Evolutionary conservation across 2,329 filamentous ascomycete species (phyloP), one percentile per base, ranked within the genome.

Genomic region (Phaeoacremonium minimum): DNA sequence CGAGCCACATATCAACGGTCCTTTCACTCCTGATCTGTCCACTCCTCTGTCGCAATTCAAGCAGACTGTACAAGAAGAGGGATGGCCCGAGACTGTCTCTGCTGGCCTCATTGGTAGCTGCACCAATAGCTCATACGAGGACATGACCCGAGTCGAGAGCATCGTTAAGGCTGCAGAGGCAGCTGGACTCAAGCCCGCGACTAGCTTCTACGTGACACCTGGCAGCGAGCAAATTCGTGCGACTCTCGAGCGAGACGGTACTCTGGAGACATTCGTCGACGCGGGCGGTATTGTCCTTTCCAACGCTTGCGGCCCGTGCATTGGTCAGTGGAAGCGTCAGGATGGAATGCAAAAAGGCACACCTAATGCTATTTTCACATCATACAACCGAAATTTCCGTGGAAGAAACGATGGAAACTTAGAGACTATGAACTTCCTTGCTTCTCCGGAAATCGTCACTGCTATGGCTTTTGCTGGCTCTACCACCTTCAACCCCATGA

Each of bases 331-430:
- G 93, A 87, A 86, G 57, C 83, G 93, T 40, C 91, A 87, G 14
- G 93, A 97, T 55, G 85, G 82, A 15, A 77, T 94, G 14, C 61
- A 68, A 41, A 95, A 95, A 67, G 90, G 89, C 44, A 87, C 90
- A 40, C 71, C 79, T 36, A 98, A 98, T 57, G 93, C 93, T 44
- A 97, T 98, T 52, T 79, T 98, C 54, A 91, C 89, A 8, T 96
- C 90, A 1, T 98, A 96, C 71, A 98, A 98, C 75, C 87, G 93
- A 43, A 98, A 98, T 68, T 98, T 98, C 73, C 87, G 87, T 34
- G 91, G 88, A 43, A 86, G 93, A 47, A 98, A 98, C 60, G 93
- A 98, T 56, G 93, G 93, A 44, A 98, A 98, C 69, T 83, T 87
- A 15, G 83, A 85, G 29, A 98, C 93, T 7, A 96, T 97, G 90